These are phyloP conservation scores for Cordyceps sp. DNA, from an alignment of 2,329 filamentous ascomycete genomes.

Conservation along the genomic window DNA sequence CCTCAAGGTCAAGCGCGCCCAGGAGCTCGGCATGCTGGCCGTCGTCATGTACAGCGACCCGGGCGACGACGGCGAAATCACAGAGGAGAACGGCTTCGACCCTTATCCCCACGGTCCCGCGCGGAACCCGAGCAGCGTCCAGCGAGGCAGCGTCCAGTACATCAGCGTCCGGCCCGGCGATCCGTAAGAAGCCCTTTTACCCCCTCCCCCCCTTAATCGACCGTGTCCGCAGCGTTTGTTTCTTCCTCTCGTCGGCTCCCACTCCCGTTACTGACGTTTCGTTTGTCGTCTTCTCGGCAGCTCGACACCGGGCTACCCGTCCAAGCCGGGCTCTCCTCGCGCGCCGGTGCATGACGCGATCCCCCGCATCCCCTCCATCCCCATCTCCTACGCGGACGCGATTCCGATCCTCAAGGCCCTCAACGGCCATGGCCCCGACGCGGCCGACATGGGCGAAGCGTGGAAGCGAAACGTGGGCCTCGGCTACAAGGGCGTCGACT, in stretches of 20 bases:
- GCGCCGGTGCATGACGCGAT: conserved; percentile 52
- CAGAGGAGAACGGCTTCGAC: conserved; percentile 63
- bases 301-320: conserved; percentile 86
- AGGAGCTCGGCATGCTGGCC: conserved; percentile 82
- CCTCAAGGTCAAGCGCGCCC: conserved; percentile 80
- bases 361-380: conserved; percentile 76
- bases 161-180: conserved; percentile 55
- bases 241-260: too few species aligned
- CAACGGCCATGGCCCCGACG: conserved; percentile 72
- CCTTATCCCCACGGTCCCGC: conserved; percentile 77
- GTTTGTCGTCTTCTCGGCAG: conserved; percentile 7
- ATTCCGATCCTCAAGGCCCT: conserved; percentile 77
- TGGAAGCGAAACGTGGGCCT: conserved; percentile 61
- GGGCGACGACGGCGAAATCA: conserved; percentile 70
- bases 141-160: conserved; percentile 75
- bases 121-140: conserved; percentile 73
- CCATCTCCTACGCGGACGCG: conserved; percentile 77
- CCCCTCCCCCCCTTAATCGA: too few species aligned
- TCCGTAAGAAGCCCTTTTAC: conserved; percentile 29
- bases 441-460: conserved; percentile 52
- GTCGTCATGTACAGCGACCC: conserved; percentile 75
- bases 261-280: not conserved
- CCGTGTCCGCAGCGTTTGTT: too few species aligned
- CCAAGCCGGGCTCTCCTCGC: conserved; percentile 73
- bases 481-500: conserved; percentile 63